Evolutionary conservation across 352 stramenopile species (phyloP), one percentile per base, ranked within the genome.

Genomic region (Phytophthora tubulina): DNA sequence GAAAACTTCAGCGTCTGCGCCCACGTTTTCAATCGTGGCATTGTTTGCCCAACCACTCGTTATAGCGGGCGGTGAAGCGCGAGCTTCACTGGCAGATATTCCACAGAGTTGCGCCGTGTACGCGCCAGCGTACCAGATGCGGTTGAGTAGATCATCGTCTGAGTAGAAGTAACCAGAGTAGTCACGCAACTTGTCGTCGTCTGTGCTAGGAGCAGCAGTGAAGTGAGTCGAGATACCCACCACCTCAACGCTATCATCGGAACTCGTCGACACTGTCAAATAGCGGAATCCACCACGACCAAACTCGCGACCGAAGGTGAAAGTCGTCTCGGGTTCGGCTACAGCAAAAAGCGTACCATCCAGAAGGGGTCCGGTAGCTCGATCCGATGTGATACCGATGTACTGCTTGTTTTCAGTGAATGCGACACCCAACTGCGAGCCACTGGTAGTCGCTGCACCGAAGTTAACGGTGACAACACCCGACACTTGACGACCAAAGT

Each of bases 111-210:
- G 75, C 3, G 75, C 55, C 4, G 72, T 82, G 56, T 82, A 82
- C 33, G 64, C 75, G 13, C 71, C 75, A 0, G 75, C 72, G 52
- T 79, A 79, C 72, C 67, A 82, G 50, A 82, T 72, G n/a, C 59
- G 75, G 59, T 82, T 82, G 32, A 82, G 55, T 38, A 82, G 63
- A 4, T 76, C 72, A 30, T 82, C 75, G 46, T 82, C 71, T 6
- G 41, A 63, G 61, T 73, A 70, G 46, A 82, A 82, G 63, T 76
- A 80, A 5, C 72, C 75, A 14, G 72, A 76, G 56, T 80, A 80
- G 11, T 80, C 52, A 4, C 72, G 72, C 50, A 79, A 27, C 45
- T 68, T 70, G 33, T 72, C 46, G 33, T 57, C 55, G 10, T 66
- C 53, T 9, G 73, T 78, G 33, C 41, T 27, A 0, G 69, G 73